These are phyloP conservation scores for Kwoniella sp. DNA, from an alignment of 768 basidiomycete species.

Conservation along the genomic window DNA sequence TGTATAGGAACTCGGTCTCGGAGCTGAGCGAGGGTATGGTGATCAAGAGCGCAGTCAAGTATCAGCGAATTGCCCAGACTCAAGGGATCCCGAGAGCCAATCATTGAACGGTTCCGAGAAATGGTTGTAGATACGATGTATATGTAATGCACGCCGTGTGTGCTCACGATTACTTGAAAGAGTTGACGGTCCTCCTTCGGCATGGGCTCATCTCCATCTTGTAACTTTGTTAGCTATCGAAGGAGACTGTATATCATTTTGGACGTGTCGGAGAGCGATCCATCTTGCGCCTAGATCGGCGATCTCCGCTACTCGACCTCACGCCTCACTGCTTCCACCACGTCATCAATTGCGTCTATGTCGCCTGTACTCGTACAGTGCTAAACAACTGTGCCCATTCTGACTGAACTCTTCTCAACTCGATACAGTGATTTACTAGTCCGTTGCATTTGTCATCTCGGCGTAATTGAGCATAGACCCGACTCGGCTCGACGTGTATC, in stretches of 20 bases:
- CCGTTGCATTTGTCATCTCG: no score
- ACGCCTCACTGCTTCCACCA: background rate
- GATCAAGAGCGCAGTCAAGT: slow-evolving; percentile 50
- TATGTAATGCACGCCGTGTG: no score
- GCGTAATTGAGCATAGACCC: no score
- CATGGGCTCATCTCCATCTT: no score
- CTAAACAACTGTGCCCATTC: no score
- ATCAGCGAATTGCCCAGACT: slow-evolving; percentile 50
- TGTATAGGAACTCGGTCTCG: slow-evolving; percentile 48
- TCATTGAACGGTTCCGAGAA: slow-evolving; percentile 25
- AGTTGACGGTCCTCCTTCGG: no score
- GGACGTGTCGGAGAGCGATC: no score
- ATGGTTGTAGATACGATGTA: background rate
- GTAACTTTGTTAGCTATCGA: no score
- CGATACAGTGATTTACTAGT: background rate
- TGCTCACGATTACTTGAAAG: background rate
- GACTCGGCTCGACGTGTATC: no score
- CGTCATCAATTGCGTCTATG: background rate
- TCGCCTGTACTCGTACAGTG: no score
- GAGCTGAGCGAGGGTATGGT: slow-evolving; percentile 55
- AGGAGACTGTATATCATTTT: no score
- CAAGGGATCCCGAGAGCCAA: slow-evolving; percentile 44
- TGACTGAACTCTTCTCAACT: background rate
- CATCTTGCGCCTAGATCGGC: no score
- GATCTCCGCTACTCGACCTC: background rate